Percentiles rank a stretch among this genome's conserved stretches.
These are phyloP conservation scores for Eucalyptus cladocalyx DNA, from an alignment of 345 rosid genomes.

Conservation along the genomic window DNA sequence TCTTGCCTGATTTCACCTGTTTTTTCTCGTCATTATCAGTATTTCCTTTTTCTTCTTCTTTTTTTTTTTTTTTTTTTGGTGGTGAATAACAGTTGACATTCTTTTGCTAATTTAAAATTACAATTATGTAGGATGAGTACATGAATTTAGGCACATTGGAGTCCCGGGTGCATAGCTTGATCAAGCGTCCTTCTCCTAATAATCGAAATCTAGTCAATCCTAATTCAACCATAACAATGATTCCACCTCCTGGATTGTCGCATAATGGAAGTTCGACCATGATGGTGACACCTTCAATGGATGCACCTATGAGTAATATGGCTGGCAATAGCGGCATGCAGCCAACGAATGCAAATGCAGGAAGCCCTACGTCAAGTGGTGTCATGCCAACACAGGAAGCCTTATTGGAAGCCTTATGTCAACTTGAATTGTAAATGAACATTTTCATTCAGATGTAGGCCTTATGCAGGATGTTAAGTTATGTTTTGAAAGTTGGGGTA, in stretches of 20 bases:
- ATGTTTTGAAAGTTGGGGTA: not conserved
- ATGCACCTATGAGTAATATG: not conserved
- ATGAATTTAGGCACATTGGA: no score
- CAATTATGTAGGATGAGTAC: no score
- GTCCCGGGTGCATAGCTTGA: no score
- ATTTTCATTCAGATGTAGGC: not conserved
- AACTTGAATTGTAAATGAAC: not conserved
- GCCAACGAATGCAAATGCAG: fast-evolving
- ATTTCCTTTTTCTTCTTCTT: not conserved
- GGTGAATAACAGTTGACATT: not conserved
- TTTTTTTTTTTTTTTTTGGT: no score
- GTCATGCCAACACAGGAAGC: not conserved
- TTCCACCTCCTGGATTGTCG: not conserved
- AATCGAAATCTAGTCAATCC: not conserved
- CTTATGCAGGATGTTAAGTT: not conserved
- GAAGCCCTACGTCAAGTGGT: not conserved
- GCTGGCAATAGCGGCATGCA: not conserved
- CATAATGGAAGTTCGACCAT: not conserved
- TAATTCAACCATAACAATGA: not conserved
- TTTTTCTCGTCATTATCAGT: no score
- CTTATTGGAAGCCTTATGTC: not conserved
- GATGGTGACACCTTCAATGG: not conserved
- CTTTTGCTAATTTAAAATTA: no score
- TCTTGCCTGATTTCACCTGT: not conserved
- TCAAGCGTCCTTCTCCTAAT: no score